Evolutionary conservation across 2,329 filamentous ascomycete species (phyloP).

Genomic region (Aspergillus uvarum): DNA sequence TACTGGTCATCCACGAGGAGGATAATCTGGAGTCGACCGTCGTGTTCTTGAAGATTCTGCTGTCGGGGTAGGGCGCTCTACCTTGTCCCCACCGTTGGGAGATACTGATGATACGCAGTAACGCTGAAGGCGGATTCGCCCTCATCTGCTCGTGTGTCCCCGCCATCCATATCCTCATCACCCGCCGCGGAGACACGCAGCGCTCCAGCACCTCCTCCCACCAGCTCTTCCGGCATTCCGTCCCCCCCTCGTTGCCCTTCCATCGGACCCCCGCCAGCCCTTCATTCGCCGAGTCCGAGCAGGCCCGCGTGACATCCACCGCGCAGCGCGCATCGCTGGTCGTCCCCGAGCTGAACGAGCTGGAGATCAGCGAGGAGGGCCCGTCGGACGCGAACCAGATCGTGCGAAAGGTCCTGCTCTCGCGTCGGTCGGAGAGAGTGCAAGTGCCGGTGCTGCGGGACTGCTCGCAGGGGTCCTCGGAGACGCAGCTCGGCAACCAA

Average conservation of each 20-base stretch:
- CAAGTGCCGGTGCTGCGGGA: background rate
- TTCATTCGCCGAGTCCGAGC: background rate
- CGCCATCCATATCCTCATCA: background rate
- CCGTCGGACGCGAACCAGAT: background rate
- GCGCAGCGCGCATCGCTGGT: background rate
- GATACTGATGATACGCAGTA: no score
- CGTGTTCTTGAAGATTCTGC: background rate
- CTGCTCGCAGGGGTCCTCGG: background rate
- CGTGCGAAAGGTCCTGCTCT: background rate
- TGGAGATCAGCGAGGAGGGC: background rate
- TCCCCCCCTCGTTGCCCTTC: background rate
- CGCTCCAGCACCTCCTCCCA: background rate
- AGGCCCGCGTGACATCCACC: background rate
- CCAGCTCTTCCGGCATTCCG: background rate
- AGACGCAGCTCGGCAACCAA: background rate
- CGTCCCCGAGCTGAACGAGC: background rate
- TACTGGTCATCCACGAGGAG: background rate
- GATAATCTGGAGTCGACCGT: background rate
- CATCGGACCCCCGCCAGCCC: background rate
- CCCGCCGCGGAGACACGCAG: background rate
- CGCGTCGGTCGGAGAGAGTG: background rate
- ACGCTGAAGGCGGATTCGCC: conserved; percentile 5
- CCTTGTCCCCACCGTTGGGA: no score
- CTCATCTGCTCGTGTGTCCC: conserved; percentile 6
- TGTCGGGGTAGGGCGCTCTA: conserved; percentile 7